Conservation (phyloP, 805 yeast genomes). For the Hemisphaericaspora nanyangensis region DNA sequence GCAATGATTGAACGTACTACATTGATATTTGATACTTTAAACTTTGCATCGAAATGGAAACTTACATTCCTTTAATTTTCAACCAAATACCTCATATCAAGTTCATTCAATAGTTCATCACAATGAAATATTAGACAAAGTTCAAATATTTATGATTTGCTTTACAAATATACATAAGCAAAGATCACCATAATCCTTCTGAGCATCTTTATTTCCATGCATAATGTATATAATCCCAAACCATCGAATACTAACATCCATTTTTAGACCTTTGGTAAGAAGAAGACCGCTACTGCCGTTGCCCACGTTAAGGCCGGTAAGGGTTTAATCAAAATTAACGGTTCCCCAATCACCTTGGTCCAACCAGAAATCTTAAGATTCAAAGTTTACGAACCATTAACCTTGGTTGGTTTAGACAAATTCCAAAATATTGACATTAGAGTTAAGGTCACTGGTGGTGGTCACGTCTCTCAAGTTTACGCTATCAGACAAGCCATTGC, state of each 20-base stretch:
- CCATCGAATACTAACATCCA: constrained; percentile 24
- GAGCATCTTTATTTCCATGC: too few species aligned
- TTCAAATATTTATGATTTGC: too few species aligned
- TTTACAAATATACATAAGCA: too few species aligned
- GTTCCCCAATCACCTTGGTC: constrained; percentile 98
- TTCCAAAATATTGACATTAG: constrained; percentile 98
- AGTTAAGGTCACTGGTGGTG: constrained; percentile 99
- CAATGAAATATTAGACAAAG: too few species aligned
- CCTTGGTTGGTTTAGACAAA: constrained; percentile 97
- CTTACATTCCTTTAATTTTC: too few species aligned
- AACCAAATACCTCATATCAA: too few species aligned
- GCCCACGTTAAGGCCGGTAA: constrained; percentile 99
- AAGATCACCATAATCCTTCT: too few species aligned
- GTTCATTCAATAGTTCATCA: too few species aligned
- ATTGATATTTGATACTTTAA: too few species aligned
- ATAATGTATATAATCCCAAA: too few species aligned
- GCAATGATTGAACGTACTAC: too few species aligned
- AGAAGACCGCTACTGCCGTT: constrained; percentile 99
- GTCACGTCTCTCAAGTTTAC: constrained; percentile 99
- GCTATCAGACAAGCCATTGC: constrained; percentile 99
- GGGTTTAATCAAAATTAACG: constrained; percentile 99
- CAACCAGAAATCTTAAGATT: constrained; percentile 98
- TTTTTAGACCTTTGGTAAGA: constrained; percentile 97
- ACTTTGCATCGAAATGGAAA: too few species aligned
- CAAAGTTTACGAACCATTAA: constrained; percentile 99